Base-by-base conservation (phyloP, 2,329 filamentous ascomycete species). In the Aspergillus amoenus region DNA sequence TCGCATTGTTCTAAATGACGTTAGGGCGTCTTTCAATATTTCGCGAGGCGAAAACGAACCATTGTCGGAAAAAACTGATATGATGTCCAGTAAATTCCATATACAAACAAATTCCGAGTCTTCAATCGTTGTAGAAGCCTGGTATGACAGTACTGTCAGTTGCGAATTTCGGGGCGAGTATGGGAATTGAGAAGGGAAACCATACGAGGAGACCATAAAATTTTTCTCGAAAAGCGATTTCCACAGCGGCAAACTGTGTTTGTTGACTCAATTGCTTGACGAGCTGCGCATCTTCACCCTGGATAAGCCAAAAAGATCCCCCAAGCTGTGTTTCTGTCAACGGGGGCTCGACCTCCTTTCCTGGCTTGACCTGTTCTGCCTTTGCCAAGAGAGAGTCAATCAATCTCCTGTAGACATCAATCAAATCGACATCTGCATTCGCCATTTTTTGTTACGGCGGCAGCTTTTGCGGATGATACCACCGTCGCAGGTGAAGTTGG, bases 21-120 rank as follows among this genome's bases (percentile, higher is more conserved):
- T 75, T 58, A 71, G 67, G 43, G 13, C 15, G 44, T 42, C 22
- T 52, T 50, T 22, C 42, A 48, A 39, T 21, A 27, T 41, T 49
- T 22, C 44, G 39, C 41, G 43, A 17, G 13, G 32, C 30, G 46
- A 27, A 70, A 80, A 87, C 77, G 82, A 82, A 80, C 88, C 89
- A 70, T 88, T 85, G 69, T 96, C 93, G 59, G 91, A 93, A 60
- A 96, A 86, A 39, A 95, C 87, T 1, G 90, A 88, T n/a, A 97
- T 81, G 42, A 97, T 86, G 70, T 99, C 95, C 56, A 99, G 84
- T 5, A 99, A 81, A 70, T 97, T 94, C 93, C 93, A 99, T 61
- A 97, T 85, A 59, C 86, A 84, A 49, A 91, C 87, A 68, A 97
- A 96, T 1, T 84, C 81, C 42, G 90, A 86, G 24, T 90, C 85